Base-by-base conservation (phyloP, 108 stramenopile species). In the Nannochloropsis oceanica region DNA sequence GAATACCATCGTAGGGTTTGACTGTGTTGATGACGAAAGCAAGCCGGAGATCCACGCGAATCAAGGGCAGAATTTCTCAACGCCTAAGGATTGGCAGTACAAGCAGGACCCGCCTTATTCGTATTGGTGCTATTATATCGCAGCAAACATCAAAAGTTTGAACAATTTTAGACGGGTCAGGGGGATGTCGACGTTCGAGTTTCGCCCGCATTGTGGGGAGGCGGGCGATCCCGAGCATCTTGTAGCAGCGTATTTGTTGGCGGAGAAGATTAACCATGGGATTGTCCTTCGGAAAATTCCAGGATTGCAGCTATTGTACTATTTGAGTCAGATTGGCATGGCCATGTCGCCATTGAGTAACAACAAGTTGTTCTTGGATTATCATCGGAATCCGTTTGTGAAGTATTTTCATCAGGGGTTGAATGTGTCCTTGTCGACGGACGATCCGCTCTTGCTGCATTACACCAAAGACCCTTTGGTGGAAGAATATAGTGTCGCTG, bases 21-120 rank as follows among this genome's bases (percentile, higher is more conserved):
- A 99, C 91, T 95, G 94, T 11, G 99, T 99, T 0, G 99, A 99
- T 88, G 99, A 99, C 88, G 99, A 99, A 92, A 95, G 95, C 44
- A 92, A 92, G 85, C 84, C 86, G 44, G 93, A 93, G 87, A 82
- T 82, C 42, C 42, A 43, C 42, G 81, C 42, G 81, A 42, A 82
- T 22, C 81, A 43, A 22, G 42, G 42, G 24, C 42, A 82, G 22
- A 84, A 83, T 46, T 43, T 87, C n/a, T 89, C 88, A 26, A n/a
- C 91, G 42, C 97, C 98, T 0, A 85, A 92, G 11, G 89, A 92
- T 24, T 99, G 99, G 99, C 95, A 84, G 80, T 81, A 46, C 13
- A 81, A 92, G 20, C 89, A 96, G 34, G 90, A 91, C 88, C 91
- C 91, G 20, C 91, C 91, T 12, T 91, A 91, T 88, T 42, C 81